phyloP scores from a whole-genome alignment of 2,329 filamentous ascomycete species.

The Drechslera avenae region DNA sequence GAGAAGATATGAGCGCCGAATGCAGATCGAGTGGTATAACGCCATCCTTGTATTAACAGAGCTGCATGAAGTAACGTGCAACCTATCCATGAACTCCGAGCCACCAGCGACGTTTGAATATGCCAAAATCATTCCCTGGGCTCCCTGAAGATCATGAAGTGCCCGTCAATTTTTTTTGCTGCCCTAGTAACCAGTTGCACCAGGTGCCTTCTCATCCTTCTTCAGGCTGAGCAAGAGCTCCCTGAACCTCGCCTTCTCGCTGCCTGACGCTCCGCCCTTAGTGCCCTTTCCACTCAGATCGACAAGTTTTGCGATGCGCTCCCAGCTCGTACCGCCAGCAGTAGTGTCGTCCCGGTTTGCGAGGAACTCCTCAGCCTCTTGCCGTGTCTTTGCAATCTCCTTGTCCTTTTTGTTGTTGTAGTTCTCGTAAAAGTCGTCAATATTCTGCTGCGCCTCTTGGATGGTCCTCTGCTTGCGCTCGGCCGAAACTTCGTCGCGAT shows the following conservation, averaged over 20 bases:
- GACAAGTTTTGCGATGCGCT: conserved; percentile 96
- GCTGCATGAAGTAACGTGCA: conserved; percentile 26
- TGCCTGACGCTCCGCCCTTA: conserved; percentile 84
- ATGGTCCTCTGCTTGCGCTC: conserved; percentile 84
- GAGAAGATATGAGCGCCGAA: too few species aligned
- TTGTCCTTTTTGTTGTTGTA: conserved; percentile 99
- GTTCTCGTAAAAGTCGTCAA: conserved; percentile 99
- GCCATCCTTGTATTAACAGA: conserved; percentile 26
- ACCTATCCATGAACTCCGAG: conserved; percentile 32
- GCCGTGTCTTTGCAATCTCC: conserved; percentile 81
- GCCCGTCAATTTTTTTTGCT: not conserved
- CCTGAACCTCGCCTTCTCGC: conserved; percentile 94
- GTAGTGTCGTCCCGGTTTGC: conserved; percentile 88
- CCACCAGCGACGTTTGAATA: conserved; percentile 15
- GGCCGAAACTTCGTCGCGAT: conserved; percentile 82
- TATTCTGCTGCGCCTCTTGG: conserved; percentile 87
- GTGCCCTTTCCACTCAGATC: conserved; percentile 92
- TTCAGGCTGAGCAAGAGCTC: conserved; percentile 84
- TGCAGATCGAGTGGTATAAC: too few species aligned
- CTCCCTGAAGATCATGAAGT: conserved; percentile 15
- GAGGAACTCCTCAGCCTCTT: conserved; percentile 92
- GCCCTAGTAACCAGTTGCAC: conserved; percentile 55
- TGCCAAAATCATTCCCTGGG: conserved; percentile 21
- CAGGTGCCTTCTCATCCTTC: conserved; percentile 88
- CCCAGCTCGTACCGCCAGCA: conserved; percentile 95